A percentile compares a stretch with the other conserved stretches of the same genome.
phyloP scores from a whole-genome alignment of 192 early-diverging fungal genomes.

The Chytriomyces sp. region DNA sequence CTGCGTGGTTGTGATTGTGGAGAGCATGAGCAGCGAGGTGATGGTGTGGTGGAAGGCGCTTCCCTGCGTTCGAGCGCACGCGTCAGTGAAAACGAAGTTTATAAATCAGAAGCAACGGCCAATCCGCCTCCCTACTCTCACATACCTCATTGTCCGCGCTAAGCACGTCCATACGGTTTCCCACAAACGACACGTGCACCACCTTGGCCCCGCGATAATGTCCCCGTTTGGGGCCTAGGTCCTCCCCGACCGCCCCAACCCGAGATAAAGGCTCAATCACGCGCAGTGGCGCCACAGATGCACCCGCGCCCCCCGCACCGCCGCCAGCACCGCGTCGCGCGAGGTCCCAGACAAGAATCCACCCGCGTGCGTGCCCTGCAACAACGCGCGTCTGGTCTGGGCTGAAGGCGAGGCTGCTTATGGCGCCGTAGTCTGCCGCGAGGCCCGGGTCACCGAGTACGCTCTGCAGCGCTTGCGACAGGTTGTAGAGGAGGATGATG shows the following conservation, averaged over 20 bases:
- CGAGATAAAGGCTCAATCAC: conserved; percentile 29
- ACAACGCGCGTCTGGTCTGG: conserved; percentile 37
- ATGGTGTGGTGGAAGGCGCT: conserved; percentile 46
- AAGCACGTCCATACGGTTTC: conserved; percentile 34
- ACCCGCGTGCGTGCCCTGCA: conserved; percentile 43
- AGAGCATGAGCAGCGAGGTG: conserved; percentile 3
- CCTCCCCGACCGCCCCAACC: background rate
- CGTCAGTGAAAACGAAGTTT: background rate
- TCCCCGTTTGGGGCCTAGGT: conserved; percentile 16
- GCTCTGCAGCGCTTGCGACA: conserved; percentile 31
- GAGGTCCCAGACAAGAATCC: conserved; percentile 52
- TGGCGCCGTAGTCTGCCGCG: conserved; percentile 34
- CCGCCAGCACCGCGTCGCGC: too few relatives aligned
- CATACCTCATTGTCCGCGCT: conserved; percentile 50
- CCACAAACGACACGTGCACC: conserved; percentile 43
- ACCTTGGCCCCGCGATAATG: conserved; percentile 42
- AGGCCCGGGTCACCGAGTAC: conserved; percentile 38
- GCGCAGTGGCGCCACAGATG: conserved; percentile 23
- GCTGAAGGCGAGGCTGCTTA: conserved; percentile 42
- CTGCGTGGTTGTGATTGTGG: conserved; percentile 6
- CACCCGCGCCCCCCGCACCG: too few relatives aligned
- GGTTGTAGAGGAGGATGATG: conserved; percentile 43
- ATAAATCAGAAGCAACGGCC: background rate
- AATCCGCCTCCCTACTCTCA: too few relatives aligned
- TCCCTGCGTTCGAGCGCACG: conserved; percentile 38